Percentiles rank a stretch among this genome's conserved stretches.
These are phyloP conservation scores for Zymoseptoria brevis DNA, from an alignment of 2,329 filamentous ascomycete species.

Conservation along the genomic window DNA sequence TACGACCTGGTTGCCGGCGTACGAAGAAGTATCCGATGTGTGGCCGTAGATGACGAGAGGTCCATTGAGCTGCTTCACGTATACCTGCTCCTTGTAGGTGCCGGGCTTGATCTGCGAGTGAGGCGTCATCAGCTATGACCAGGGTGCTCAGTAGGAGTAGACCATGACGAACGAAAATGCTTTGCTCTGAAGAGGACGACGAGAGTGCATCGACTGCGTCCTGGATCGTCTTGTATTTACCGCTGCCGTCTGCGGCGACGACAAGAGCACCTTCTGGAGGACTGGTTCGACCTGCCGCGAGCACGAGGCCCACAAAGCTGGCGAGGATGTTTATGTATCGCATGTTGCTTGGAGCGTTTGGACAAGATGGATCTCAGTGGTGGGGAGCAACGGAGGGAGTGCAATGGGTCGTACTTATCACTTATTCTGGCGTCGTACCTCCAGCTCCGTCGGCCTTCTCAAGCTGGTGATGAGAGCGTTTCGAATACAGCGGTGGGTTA, in stretches of 20 bases:
- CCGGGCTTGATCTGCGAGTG: constrained; percentile 50
- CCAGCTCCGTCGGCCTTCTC: neutral
- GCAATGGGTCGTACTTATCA: no score
- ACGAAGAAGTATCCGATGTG: constrained; percentile 46
- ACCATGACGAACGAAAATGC: constrained; percentile 40
- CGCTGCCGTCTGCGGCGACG: constrained; percentile 34
- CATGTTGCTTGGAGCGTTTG: constrained; percentile 3
- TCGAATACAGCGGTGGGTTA: neutral
- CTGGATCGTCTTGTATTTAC: constrained; percentile 44
- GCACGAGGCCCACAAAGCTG: constrained; percentile 12
- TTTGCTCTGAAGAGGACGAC: constrained; percentile 41
- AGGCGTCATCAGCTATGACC: neutral
- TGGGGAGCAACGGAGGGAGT: neutral
- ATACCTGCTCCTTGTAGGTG: constrained; percentile 55
- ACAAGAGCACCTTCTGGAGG: constrained; percentile 46
- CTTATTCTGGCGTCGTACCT: neutral
- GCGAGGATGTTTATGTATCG: constrained; percentile 7
- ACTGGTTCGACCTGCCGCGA: constrained; percentile 33
- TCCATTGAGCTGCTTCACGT: constrained; percentile 42
- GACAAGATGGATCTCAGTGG: neutral
- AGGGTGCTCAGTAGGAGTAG: neutral
- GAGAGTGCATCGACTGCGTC: constrained; percentile 52
- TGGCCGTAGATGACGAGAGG: constrained; percentile 52
- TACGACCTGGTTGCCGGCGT: constrained; percentile 51
- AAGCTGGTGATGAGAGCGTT: neutral